Base-by-base conservation (phyloP, 371 early-diverging fungal species). In the Rhizopus delemar region DNA sequence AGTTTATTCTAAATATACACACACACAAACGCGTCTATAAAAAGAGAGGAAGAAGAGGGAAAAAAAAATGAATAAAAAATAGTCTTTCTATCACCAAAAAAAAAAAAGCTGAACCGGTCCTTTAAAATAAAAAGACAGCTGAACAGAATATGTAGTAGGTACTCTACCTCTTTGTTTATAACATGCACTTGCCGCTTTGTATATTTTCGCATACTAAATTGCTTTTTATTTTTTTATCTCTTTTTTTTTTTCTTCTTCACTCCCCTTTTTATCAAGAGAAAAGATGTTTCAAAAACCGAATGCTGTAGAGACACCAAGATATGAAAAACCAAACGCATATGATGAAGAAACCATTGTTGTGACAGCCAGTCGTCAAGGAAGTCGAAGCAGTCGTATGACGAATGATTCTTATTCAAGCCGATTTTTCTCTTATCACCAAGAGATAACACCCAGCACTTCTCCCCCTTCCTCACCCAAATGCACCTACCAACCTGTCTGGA, bases 251-350 rank as follows among this genome's bases (percentile, higher is more conserved):
- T 38, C 39, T 38, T 13, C 13, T 38, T 38, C 39, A 5, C 39
- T 4, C 5, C 13, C 39, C 13, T 38, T 38, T 38, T 38, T 38
- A 38, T 38, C 5, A 36, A 29, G 22, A 22, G 22, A 22, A 22
- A 22, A 22, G 22, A 8, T 51, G 15, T 35, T 56, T 36, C 63
- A 62, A 48, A 67, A 67, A 51, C 67, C 67, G 31, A 51, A 67
- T 38, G 34, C 62, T 2, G 43, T 67, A 35, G 68, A 59, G 8
- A 60, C 46, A 9, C 59, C 63, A 2, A 43, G 52, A 9, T 67
- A 67, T 46, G 62, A 67, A 38, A 67, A 67, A 12, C 67, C 67
- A 41, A 62, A 67, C 41, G 67, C 67, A 4, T 67, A 67, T 48
- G 67, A 67, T 35, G 62, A 67, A 46, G 49, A 46, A 12, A 56